Conservation (phyloP, 257 asterid species). For the Striga asiatica region DNA sequence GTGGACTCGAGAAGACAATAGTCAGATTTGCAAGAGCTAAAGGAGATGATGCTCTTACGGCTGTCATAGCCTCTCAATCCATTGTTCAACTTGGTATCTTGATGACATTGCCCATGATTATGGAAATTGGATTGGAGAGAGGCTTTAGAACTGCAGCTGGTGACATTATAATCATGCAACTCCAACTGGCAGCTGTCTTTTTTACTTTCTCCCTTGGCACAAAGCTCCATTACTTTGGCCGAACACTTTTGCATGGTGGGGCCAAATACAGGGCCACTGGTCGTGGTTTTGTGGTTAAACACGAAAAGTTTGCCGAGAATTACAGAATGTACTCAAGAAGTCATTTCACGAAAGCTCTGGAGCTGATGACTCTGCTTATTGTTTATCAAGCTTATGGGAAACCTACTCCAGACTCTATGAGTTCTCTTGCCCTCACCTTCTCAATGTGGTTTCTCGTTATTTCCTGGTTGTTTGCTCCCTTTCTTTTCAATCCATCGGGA, state of each 20-base stretch:
- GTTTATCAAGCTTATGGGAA: constrained; percentile 41
- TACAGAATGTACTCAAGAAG: constrained; percentile 82
- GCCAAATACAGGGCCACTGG: constrained; percentile 88
- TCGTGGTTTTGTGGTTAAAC: constrained; percentile 80
- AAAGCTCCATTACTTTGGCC: constrained; percentile 79
- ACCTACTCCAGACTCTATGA: constrained; percentile 16
- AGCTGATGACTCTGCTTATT: constrained; percentile 53
- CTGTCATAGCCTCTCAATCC: constrained; percentile 75
- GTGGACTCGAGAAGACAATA: constrained; percentile 69
- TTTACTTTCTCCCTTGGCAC: constrained; percentile 81
- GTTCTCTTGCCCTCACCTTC: constrained; percentile 30
- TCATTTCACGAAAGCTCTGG: constrained; percentile 71
- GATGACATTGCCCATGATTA: constrained; percentile 76
- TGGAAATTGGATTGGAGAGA: constrained; percentile 82
- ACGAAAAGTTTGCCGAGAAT: constrained; percentile 77
- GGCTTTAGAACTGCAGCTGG: constrained; percentile 74
- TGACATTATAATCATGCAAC: constrained; percentile 65
- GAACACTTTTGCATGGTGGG: constrained; percentile 78
- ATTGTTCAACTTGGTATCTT: constrained; percentile 66
- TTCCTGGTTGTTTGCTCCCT: constrained; percentile 80
- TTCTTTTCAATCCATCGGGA: constrained; percentile 81
- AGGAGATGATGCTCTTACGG: constrained; percentile 49
- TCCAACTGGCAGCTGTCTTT: constrained; percentile 69
- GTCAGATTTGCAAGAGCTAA: constrained; percentile 50
- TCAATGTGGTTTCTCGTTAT: constrained; percentile 74